phyloP scores from a whole-genome alignment of 1,284 basidiomycete genomes.

The Psilocybe mexicana region DNA sequence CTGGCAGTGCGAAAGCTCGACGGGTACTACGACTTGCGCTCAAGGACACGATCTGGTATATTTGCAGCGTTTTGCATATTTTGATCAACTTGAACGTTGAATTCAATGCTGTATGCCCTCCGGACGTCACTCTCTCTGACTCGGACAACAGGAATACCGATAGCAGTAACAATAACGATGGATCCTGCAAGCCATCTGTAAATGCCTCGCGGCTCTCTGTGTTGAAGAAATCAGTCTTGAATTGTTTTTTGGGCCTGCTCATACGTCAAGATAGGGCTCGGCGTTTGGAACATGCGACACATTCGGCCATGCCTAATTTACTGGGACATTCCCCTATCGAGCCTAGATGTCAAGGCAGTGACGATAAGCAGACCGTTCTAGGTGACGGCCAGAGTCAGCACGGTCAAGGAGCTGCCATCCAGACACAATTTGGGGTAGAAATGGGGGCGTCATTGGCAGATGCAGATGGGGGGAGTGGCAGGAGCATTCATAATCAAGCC shows the following conservation, averaged over 20 bases:
- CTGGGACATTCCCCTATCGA: neutral
- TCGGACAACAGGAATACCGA: neutral
- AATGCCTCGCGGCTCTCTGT: neutral
- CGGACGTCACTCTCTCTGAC: neutral
- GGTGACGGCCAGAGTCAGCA: neutral
- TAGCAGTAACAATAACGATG: neutral
- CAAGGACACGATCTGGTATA: constrained; percentile 57
- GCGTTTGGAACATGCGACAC: neutral
- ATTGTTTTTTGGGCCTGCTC: constrained; percentile 4
- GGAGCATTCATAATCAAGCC: neutral
- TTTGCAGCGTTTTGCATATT: constrained; percentile 38
- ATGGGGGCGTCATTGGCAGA: neutral
- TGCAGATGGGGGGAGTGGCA: neutral
- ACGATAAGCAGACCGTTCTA: neutral
- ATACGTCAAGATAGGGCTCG: neutral
- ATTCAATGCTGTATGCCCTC: neutral
- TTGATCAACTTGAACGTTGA: constrained; percentile 6
- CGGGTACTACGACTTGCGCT: constrained; percentile 39
- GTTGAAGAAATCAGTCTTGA: constrained; percentile 4
- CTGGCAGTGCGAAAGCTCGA: neutral
- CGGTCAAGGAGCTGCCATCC: neutral
- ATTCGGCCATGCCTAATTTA: neutral
- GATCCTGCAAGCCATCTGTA: neutral
- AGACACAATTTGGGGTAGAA: neutral
- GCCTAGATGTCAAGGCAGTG: neutral